Conservation (phyloP, 202 grass and related monocot genomes). For the Elaeis oleifera region DNA sequence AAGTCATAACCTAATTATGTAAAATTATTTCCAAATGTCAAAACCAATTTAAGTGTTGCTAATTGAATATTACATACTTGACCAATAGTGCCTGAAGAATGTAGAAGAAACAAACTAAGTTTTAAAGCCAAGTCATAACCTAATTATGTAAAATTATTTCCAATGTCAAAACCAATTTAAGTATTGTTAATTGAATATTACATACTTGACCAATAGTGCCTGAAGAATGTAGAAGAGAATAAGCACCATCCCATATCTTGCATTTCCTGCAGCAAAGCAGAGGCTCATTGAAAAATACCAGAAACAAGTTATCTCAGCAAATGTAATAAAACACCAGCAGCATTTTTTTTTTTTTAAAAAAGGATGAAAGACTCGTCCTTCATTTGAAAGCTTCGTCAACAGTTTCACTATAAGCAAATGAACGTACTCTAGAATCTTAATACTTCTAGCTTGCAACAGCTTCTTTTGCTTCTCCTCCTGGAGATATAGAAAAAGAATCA, state of each 20-base stretch:
- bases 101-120: conserved; percentile 38
- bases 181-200: conserved; percentile 3
- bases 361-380: neutral
- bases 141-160: no score
- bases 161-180: neutral
- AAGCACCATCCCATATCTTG: conserved; percentile 62
- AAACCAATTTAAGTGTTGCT: neutral
- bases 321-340: no score
- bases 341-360: neutral
- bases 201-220: conserved; percentile 84
- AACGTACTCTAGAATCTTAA: conserved; percentile 66
- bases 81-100: conserved; percentile 85
- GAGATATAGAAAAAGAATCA: conserved; percentile 11
- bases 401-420: neutral
- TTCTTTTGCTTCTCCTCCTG: conserved; percentile 86
- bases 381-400: no score
- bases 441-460: conserved; percentile 52
- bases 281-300: neutral
- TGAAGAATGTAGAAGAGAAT: conserved; percentile 68
- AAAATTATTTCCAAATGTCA: neutral
- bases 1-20: no score
- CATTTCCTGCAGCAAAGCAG: conserved; percentile 48
- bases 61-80: conserved; percentile 38
- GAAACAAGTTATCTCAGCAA: neutral
- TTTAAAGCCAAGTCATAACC: no score